Evolutionary conservation across 2,329 filamentous ascomycete genomes (phyloP), one percentile per base, ranked within the genome.

Genomic region (Pestalotiopsis sp.): DNA sequence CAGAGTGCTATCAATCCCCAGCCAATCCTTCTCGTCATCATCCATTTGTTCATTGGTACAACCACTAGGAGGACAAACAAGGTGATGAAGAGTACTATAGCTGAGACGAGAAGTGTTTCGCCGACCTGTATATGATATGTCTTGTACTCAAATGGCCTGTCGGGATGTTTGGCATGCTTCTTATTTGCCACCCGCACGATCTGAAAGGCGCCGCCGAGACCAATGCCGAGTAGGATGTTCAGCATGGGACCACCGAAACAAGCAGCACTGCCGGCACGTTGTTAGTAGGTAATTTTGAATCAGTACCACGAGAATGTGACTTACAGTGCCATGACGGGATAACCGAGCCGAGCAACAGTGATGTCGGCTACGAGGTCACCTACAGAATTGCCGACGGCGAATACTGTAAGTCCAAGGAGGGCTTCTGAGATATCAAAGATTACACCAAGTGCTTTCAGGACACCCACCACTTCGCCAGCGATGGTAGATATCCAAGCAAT

Each of bases 181-280:
- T 89, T 85, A 73, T 92, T 88, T 20, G 92, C 92, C 39, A 89
- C 86, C 67, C 87, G 87, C 17, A 97, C 85, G 68, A 93, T 95
- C 87, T 98, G 96, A 78, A 95, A 97, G 52, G 94, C 87, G 17
- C 96, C 96, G 31, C 92, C 93, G 4, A 98, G 85, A n/a, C 96
- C 96, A 66, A 99, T 95, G 0, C 96, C 96, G 4, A 99, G 88
- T 0, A 99, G 84, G 71, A 99, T 99, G 75, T 99, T 99, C 56
- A 99, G 88, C 94, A 99, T 95, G 0, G 96, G 96, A 0, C 96
- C 97, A n/a, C 96, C 96, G 78, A 99, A 98, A 78, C 96, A 99
- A 4, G 96, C 96, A 41, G 93, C 95, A 56, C 87, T 89, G 71
- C 1, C 45, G 23, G 39, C 70, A 61, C 45, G 49, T 39, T 31